phyloP scores from a whole-genome alignment of 768 basidiomycete genomes.

The Tubosaeta sp. region DNA sequence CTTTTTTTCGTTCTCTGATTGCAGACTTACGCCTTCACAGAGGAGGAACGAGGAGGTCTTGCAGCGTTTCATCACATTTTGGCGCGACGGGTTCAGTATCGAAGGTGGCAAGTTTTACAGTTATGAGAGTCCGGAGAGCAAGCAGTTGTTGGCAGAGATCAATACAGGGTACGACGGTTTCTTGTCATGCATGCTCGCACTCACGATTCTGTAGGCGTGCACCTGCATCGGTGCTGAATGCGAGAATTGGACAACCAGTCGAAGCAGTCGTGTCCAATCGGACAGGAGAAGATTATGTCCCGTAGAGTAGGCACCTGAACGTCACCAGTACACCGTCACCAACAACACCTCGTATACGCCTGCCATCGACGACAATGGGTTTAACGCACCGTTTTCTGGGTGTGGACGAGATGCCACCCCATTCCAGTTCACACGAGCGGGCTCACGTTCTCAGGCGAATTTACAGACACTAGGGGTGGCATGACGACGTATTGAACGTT shows the following conservation, averaged over 20 bases:
- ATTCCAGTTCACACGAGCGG: constrained; percentile 6
- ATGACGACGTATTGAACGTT: constrained; percentile 7
- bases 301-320: constrained; percentile 33
- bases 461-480: constrained; percentile 11
- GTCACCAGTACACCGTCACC: constrained; percentile 4
- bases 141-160: constrained; percentile 67
- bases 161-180: constrained; percentile 58
- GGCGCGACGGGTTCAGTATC: constrained; percentile 90
- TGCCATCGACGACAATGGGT: background rate
- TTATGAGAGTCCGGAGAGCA: constrained; percentile 76
- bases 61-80: constrained; percentile 79
- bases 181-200: background rate
- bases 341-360: constrained; percentile 6
- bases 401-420: constrained; percentile 2
- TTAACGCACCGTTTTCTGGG: constrained; percentile 7
- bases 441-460: background rate
- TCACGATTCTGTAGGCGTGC: constrained; percentile 51
- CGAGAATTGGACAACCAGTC: constrained; percentile 73
- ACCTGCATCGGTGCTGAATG: constrained; percentile 71
- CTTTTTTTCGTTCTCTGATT: no score
- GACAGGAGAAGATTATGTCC: constrained; percentile 63
- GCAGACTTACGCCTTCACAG: no score
- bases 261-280: constrained; percentile 76
- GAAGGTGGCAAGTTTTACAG: constrained; percentile 83
- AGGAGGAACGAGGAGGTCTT: constrained; percentile 46